Evolutionary conservation across 2,329 filamentous ascomycete genomes (phyloP).

Genomic region (Emergomyces africanus): DNA sequence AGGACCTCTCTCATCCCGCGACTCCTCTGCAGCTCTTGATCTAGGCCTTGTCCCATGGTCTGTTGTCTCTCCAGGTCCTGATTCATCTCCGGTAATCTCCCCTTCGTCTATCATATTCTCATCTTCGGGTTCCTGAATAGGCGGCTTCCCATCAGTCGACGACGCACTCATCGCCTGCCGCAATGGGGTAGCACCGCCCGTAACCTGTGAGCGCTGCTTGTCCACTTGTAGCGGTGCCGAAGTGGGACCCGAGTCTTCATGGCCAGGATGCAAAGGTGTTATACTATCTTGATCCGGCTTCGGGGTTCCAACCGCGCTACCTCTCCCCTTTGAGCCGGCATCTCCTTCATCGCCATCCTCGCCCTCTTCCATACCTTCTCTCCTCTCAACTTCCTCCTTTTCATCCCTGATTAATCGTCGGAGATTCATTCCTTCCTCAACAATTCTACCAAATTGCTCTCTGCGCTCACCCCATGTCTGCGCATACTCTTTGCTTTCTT

Average conservation of each 20-base stretch:
- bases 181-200: slow-evolving; percentile 25
- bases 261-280: slow-evolving; percentile 23
- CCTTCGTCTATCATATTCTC: slow-evolving; percentile 46
- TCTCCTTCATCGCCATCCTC: slow-evolving; percentile 46
- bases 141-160: slow-evolving; percentile 22
- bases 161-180: slow-evolving; percentile 21
- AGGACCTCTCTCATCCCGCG: slow-evolving; percentile 35
- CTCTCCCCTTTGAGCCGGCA: slow-evolving; percentile 35
- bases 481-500: slow-evolving; percentile 69
- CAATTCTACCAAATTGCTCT: slow-evolving; percentile 77
- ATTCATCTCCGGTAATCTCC: slow-evolving; percentile 26
- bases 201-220: slow-evolving; percentile 16
- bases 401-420: slow-evolving; percentile 80
- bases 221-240: slow-evolving; percentile 20
- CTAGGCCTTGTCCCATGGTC: slow-evolving; percentile 9
- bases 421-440: slow-evolving; percentile 81
- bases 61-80: slow-evolving; percentile 15
- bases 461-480: slow-evolving; percentile 72
- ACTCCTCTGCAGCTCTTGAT: slow-evolving; percentile 23
- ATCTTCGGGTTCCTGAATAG: slow-evolving; percentile 39
- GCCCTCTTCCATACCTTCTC: slow-evolving; percentile 62
- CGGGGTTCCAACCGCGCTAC: slow-evolving; percentile 38
- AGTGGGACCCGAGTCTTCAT: slow-evolving; percentile 20
- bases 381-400: slow-evolving; percentile 83
- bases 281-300: slow-evolving; percentile 34